phyloP scores from a whole-genome alignment of 768 basidiomycete species.

The Lactarius psammicola region DNA sequence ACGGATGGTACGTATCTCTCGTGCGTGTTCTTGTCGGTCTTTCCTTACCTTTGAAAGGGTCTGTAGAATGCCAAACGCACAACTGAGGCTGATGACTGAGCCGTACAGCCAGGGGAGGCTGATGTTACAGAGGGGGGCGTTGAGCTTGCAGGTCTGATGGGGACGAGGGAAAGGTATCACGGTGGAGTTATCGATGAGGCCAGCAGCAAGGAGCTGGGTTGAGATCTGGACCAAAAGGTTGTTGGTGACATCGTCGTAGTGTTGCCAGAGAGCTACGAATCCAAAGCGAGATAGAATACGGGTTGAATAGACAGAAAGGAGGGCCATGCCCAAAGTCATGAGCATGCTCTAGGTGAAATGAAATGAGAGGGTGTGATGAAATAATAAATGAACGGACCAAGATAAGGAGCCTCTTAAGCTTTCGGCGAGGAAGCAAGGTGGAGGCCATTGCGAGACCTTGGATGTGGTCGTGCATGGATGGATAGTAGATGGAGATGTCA shows the following conservation, averaged over 20 bases:
- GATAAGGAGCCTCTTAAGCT: conserved; percentile 21
- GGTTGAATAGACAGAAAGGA: conserved; percentile 24
- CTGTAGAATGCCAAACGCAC: conserved; percentile 14
- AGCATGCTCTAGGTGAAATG: conserved; percentile 20
- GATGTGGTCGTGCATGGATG: conserved; percentile 23
- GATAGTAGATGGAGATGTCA: conserved; percentile 17
- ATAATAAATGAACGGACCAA: conserved; percentile 13
- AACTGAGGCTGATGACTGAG: conserved; percentile 19
- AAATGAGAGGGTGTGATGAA: neutral
- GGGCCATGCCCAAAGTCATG: conserved; percentile 24
- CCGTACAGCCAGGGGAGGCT: conserved; percentile 27
- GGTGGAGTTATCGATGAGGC: conserved; percentile 17
- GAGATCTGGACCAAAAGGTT: conserved; percentile 18
- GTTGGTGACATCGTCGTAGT: conserved; percentile 15
- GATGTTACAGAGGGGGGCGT: conserved; percentile 16
- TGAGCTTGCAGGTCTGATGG: conserved; percentile 18
- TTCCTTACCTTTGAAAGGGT: conserved; percentile 21
- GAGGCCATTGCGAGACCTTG: neutral
- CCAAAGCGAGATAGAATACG: conserved; percentile 19
- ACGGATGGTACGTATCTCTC: conserved; percentile 14
- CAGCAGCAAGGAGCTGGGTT: conserved; percentile 10
- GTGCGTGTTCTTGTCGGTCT: conserved; percentile 12
- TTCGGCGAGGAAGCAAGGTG: conserved; percentile 20
- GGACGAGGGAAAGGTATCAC: conserved; percentile 10
- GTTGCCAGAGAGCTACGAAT: conserved; percentile 2